These are phyloP conservation scores for Auricularia sp. DNA, from an alignment of 768 basidiomycete species.

Conservation along the genomic window DNA sequence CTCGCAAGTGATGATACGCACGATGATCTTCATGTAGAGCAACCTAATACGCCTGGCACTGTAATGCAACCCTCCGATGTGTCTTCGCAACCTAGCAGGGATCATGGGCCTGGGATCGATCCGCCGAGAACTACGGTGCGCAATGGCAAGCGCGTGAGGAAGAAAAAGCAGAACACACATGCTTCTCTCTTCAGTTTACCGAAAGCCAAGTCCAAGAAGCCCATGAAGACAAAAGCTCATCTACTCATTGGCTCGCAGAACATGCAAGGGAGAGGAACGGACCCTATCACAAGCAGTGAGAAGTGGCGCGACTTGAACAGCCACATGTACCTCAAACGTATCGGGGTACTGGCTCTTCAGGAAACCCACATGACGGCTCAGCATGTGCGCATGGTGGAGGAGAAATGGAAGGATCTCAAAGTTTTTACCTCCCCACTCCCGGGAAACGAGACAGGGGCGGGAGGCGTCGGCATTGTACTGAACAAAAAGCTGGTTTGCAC, in stretches of 20 bases:
- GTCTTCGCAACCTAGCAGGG: background rate
- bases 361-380: background rate
- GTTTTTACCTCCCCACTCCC: background rate
- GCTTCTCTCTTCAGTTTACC: background rate
- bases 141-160: background rate
- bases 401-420: background rate
- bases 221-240: background rate
- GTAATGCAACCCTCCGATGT: too few species aligned
- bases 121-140: background rate
- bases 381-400: background rate
- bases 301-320: background rate
- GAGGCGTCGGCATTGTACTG: background rate
- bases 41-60: too few species aligned
- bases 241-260: background rate
- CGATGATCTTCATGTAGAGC: too few species aligned
- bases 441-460: background rate
- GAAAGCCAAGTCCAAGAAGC: background rate
- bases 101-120: background rate
- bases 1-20: too few species aligned
- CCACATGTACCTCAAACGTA: background rate
- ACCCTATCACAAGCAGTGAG: background rate
- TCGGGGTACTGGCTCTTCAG: background rate
- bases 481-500: background rate
- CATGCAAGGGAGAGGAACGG: background rate
- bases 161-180: background rate